A percentile compares a stretch with the other conserved stretches of the same genome.
Evolutionary conservation across 2,329 filamentous ascomycete species (phyloP).

Genomic region (Leptoxyphium fumago): DNA sequence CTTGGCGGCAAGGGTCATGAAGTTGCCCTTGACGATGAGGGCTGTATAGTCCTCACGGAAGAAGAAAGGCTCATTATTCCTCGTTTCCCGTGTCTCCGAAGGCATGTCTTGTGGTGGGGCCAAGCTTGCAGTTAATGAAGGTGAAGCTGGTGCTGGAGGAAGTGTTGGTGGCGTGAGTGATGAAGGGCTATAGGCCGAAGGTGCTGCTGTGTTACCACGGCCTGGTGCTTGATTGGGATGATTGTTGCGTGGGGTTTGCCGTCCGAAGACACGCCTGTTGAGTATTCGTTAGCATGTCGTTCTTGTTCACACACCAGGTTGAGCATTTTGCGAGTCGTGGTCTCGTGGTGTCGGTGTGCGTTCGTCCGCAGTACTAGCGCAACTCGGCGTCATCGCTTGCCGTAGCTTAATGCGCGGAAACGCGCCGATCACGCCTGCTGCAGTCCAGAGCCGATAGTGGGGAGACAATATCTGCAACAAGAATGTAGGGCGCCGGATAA

Average conservation of each 20-base stretch:
- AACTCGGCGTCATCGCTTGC: too few relatives aligned
- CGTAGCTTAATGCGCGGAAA: too few relatives aligned
- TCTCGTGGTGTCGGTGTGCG: too few relatives aligned
- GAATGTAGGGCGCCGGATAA: too few relatives aligned
- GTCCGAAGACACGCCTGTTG: constrained; percentile 19
- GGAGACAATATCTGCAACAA: too few relatives aligned
- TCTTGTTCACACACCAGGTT: too few relatives aligned
- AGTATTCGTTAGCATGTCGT: too few relatives aligned
- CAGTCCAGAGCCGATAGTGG: too few relatives aligned
- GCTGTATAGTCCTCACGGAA: constrained; percentile 61
- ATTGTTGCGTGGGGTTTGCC: constrained; percentile 8
- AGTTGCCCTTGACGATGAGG: constrained; percentile 92
- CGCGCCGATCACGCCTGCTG: too few relatives aligned
- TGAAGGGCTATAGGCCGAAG: constrained; percentile 17
- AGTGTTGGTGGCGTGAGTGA: constrained; percentile 14
- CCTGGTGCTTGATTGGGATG: constrained; percentile 16
- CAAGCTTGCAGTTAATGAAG: constrained; percentile 46
- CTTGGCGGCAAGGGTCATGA: constrained; percentile 85
- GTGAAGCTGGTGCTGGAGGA: constrained; percentile 19
- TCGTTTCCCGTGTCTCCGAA: constrained; percentile 19
- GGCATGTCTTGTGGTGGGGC: constrained; percentile 47
- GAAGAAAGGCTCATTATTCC: constrained; percentile 43
- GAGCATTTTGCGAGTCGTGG: too few relatives aligned
- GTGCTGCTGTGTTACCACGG: constrained; percentile 18
- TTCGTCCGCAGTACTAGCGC: too few relatives aligned